Percentiles rank a stretch among this genome's conserved stretches.
Conservation (phyloP, 495 filamentous ascomycete species). For the Astrocystis sublimbata region DNA sequence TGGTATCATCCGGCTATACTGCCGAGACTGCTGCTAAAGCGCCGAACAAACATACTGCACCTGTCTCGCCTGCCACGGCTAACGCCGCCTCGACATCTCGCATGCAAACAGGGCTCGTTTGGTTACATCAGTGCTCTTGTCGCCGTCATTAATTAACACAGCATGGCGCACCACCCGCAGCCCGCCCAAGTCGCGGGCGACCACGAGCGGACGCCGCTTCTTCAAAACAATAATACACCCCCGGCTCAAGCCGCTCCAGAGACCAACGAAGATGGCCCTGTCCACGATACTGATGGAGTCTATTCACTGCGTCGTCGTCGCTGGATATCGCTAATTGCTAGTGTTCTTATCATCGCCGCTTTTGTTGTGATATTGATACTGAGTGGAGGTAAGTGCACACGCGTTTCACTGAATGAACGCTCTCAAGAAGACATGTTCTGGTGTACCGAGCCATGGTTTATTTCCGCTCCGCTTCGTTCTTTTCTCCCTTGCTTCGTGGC, state of each 20-base stretch:
- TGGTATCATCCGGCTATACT: background rate
- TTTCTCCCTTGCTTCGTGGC: background rate
- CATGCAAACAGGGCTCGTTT: background rate
- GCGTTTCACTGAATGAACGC: background rate
- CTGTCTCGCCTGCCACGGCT: background rate
- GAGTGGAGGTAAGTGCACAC: slow-evolving; percentile 28
- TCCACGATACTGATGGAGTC: slow-evolving; percentile 14
- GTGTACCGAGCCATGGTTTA: too few relatives aligned
- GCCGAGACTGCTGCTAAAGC: background rate
- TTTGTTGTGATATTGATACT: slow-evolving; percentile 33
- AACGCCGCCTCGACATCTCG: background rate
- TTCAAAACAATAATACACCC: background rate
- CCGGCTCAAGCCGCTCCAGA: background rate
- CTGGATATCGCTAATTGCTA: slow-evolving; percentile 35
- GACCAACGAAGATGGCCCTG: slow-evolving; percentile 5
- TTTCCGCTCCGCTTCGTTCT: background rate
- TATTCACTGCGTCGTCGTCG: slow-evolving; percentile 31
- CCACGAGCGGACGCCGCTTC: slow-evolving; percentile 16
- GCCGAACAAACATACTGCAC: background rate
- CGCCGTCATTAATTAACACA: background rate
- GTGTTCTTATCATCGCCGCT: slow-evolving; percentile 26
- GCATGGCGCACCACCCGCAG: slow-evolving; percentile 8
- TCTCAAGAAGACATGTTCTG: background rate
- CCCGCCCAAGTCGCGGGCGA: background rate
- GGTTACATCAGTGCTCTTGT: slow-evolving; percentile 1